phyloP scores from a whole-genome alignment of 352 stramenopile species.

The Aphanomyces astaci region DNA sequence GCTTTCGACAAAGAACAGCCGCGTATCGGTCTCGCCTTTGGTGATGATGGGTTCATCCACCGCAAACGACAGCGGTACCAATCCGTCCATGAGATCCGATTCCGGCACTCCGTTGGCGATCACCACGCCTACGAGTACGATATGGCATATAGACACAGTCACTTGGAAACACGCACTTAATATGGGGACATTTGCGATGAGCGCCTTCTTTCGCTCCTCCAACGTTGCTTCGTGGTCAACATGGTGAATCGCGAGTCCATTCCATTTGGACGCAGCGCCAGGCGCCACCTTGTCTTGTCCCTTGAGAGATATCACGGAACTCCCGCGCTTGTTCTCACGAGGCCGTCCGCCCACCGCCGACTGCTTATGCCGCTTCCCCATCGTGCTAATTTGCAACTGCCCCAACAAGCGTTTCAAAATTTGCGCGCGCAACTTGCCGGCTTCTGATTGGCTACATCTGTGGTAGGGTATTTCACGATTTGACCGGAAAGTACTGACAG shows the following conservation, averaged over 20 bases:
- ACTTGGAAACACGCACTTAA: slow-evolving; percentile 22
- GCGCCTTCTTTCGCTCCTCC: slow-evolving; percentile 38
- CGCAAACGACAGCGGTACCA: slow-evolving; percentile 31
- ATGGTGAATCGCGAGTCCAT: background rate
- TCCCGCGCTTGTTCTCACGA: slow-evolving; percentile 8
- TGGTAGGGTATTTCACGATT: background rate
- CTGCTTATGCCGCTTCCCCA: background rate
- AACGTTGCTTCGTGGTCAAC: slow-evolving; percentile 5
- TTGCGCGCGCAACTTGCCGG: background rate
- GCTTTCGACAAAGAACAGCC: slow-evolving; percentile 64
- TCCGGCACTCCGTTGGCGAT: slow-evolving; percentile 18
- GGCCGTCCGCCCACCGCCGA: background rate
- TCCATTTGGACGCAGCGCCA: background rate
- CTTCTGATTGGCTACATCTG: background rate
- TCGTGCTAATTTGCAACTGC: background rate
- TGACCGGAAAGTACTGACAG: background rate
- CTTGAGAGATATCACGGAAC: background rate
- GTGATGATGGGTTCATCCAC: slow-evolving; percentile 61
- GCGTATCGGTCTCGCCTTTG: slow-evolving; percentile 47
- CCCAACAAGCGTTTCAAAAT: background rate
- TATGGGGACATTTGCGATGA: slow-evolving; percentile 45
- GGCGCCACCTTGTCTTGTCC: background rate
- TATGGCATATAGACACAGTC: background rate
- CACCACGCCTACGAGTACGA: slow-evolving; percentile 17
- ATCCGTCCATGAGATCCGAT: slow-evolving; percentile 33